Percentiles rank a stretch among this genome's conserved stretches.
Evolutionary conservation across 139 green algal genomes (phyloP).

Genomic region (Haematococcus sp.): DNA sequence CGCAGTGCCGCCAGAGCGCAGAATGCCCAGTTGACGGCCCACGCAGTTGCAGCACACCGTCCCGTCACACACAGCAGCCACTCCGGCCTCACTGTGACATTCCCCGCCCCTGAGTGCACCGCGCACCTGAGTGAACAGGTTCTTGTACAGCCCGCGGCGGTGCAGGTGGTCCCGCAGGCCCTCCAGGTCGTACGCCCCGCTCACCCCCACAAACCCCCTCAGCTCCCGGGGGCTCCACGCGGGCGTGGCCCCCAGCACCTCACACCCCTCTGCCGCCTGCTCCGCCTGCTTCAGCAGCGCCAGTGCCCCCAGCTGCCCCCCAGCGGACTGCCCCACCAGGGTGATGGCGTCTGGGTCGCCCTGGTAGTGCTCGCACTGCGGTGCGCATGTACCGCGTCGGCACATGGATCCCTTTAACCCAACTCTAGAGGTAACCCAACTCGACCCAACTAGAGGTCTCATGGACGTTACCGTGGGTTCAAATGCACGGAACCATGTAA

Average conservation of each 20-base stretch:
- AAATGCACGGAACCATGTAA: too few species aligned
- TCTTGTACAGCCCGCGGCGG: constrained; percentile 71
- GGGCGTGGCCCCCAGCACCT: constrained; percentile 20
- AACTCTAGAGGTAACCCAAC: too few species aligned
- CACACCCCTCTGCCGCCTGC: neutral
- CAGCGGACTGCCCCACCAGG: constrained; percentile 86
- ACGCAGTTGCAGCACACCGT: neutral
- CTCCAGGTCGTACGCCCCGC: constrained; percentile 78
- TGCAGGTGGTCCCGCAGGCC: constrained; percentile 80
- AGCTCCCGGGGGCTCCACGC: constrained; percentile 55
- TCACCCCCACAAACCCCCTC: constrained; percentile 59
- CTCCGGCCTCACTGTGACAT: neutral
- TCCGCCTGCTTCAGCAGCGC: constrained; percentile 72
- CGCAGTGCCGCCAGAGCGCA: too few species aligned
- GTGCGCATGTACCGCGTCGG: too few species aligned
- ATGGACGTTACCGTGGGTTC: too few species aligned
- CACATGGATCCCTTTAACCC: too few species aligned
- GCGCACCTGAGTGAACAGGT: constrained; percentile 33
- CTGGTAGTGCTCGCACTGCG: constrained; percentile 45
- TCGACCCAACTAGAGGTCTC: too few species aligned
- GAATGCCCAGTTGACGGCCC: too few species aligned
- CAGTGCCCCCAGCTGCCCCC: constrained; percentile 77
- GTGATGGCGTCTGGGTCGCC: constrained; percentile 73
- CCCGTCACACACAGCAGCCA: neutral
- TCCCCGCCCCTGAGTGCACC: neutral